Evolutionary conservation across 1,284 basidiomycete species (phyloP).

Genomic region (Inonotus hispidus): DNA sequence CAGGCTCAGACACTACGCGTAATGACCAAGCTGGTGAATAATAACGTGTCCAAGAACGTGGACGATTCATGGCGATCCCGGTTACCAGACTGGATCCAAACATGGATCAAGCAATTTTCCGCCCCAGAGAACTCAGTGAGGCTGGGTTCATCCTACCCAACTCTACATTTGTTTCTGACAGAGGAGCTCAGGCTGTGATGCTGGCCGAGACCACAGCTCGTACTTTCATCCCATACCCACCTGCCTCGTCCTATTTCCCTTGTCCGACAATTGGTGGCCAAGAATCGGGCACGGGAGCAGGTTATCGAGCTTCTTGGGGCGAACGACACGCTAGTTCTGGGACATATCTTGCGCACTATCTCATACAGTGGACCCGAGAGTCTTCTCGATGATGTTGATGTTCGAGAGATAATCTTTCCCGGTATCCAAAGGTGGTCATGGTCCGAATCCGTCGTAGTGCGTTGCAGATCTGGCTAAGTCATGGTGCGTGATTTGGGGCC

Average conservation of each 20-base stretch:
- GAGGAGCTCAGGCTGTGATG: conserved; percentile 46
- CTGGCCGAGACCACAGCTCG: conserved; percentile 46
- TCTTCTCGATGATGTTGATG: conserved; percentile 28
- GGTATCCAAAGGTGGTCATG: conserved; percentile 46
- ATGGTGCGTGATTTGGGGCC: not conserved
- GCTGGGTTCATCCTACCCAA: not conserved
- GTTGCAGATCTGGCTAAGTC: conserved; percentile 5
- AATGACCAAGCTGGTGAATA: conserved; percentile 42
- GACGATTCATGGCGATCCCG: conserved; percentile 16
- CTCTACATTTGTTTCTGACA: conserved; percentile 28
- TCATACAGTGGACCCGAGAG: not conserved
- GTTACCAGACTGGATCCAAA: conserved; percentile 4
- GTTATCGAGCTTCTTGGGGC: conserved; percentile 33
- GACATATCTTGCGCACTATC: conserved; percentile 21
- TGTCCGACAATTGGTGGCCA: conserved; percentile 39
- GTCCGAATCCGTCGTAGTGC: conserved; percentile 14
- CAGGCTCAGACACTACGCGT: conserved; percentile 38
- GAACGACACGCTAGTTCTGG: conserved; percentile 50
- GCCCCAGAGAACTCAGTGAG: conserved; percentile 11
- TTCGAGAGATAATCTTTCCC: conserved; percentile 40
- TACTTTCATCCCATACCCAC: conserved; percentile 40
- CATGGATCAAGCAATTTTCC: not conserved
- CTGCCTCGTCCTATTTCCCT: conserved; percentile 43
- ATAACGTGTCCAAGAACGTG: conserved; percentile 45
- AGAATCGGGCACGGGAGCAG: conserved; percentile 26